Base-by-base conservation (phyloP, 192 early-diverging fungal genomes). In the Phycomyces blakesleeanus region DNA sequence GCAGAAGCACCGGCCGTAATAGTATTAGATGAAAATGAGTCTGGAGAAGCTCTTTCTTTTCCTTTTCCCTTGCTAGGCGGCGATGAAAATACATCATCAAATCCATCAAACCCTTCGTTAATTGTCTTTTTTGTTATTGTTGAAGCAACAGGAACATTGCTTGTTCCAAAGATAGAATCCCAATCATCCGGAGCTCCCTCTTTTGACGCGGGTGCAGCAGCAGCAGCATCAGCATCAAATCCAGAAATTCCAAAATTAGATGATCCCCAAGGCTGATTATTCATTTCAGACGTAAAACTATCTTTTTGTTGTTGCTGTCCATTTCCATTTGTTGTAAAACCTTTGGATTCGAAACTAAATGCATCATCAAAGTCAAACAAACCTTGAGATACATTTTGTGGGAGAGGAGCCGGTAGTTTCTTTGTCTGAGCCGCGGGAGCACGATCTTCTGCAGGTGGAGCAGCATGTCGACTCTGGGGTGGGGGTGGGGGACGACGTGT, bases 321-420 rank as follows among this genome's bases (percentile, higher is more conserved):
- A 2, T 34, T 34, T 2, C 29, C 29, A n/a, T 7, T 34, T 34
- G 29, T 5, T 7, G 29, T 34, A n/a, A n/a, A n/a, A n/a, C 29
- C 29, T 34, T 34, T 34, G 29, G 29, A n/a, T 7, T 34, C 29
- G 7, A 34, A 34, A 7, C 40, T 38, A 22, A 68, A 68, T 1
- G 66, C 66, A 34, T 59, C 66, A 68, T 68, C 66, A 44, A 68
- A 61, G 37, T 68, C 59, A 49, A 50, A 50, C 22, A 68, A 47
- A 16, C 61, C 59, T 15, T 67, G 40, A 34, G 29, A 34, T 2
- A 7, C 29, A 7, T 2, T 34, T 34, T 59, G 59, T 39, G 51
- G 34, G 57, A 55, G 55, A 24, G 66, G 21, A 54, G 55, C 27
- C 44, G 41, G n/a, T 38, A 25, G 40, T 41, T 53, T 67, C 12